Conservation (phyloP, 176 grass and related monocot species). For the Oryza meyeriana region DNA sequence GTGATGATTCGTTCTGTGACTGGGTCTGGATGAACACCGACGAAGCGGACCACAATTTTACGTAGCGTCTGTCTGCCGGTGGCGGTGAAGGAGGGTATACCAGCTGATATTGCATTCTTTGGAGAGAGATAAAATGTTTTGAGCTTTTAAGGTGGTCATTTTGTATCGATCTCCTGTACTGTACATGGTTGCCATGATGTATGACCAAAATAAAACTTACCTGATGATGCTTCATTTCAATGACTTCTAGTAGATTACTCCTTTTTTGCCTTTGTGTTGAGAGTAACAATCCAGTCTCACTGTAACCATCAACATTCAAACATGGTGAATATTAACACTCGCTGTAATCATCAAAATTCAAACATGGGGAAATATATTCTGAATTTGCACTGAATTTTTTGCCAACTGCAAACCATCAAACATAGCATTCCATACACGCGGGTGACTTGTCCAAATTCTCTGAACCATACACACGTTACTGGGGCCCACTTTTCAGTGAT, state of each 20-base stretch:
- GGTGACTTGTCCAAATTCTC: too few species aligned
- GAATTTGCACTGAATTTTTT: not conserved
- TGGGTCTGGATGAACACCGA: conserved; percentile 27
- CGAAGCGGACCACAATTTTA: conserved; percentile 57
- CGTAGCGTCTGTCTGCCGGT: conserved; percentile 54
- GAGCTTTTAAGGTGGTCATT: conserved; percentile 19
- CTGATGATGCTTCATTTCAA: not conserved
- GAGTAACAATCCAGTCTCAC: not conserved
- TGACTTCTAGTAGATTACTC: not conserved
- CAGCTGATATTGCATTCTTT: conserved; percentile 40
- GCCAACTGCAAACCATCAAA: too few species aligned
- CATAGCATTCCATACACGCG: not conserved
- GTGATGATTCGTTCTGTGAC: conserved; percentile 31
- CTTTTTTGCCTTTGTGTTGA: not conserved
- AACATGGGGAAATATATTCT: not conserved
- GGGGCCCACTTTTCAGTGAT: conserved; percentile 2
- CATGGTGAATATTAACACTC: not conserved
- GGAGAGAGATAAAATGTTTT: conserved; percentile 9
- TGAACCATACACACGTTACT: not conserved
- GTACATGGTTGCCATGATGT: conserved; percentile 36
- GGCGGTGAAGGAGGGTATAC: conserved; percentile 21
- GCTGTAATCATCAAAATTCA: not conserved
- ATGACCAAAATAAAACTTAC: conserved; percentile 34
- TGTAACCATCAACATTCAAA: not conserved
- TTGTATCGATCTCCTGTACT: conserved; percentile 45